Evolutionary conservation across 2,329 filamentous ascomycete genomes (phyloP).

Genomic region (Nemania sp.): DNA sequence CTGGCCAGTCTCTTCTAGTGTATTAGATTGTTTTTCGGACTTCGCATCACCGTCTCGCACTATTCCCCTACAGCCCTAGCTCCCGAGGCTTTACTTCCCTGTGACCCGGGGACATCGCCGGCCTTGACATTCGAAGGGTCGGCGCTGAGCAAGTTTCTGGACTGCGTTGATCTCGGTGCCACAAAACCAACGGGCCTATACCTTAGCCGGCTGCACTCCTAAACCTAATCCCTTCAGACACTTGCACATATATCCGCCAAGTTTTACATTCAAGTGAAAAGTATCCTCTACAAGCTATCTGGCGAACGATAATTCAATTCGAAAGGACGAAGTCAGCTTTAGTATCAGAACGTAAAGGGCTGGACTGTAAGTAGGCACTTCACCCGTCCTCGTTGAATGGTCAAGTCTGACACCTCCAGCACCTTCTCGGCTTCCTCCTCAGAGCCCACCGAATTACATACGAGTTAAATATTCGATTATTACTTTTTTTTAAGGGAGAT

Average conservation of each 20-base stretch:
- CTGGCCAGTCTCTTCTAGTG: not conserved
- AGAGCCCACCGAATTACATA: not conserved
- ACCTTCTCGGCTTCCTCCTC: too few species aligned
- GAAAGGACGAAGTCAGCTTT: too few species aligned
- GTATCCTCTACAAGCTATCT: too few species aligned
- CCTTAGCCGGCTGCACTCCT: too few species aligned
- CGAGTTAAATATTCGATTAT: not conserved
- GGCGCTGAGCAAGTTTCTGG: not conserved
- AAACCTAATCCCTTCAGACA: too few species aligned
- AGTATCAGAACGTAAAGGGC: too few species aligned
- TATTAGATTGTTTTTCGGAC: not conserved
- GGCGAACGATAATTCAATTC: too few species aligned
- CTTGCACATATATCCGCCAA: too few species aligned
- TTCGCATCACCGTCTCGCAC: too few species aligned
- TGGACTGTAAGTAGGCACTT: not conserved
- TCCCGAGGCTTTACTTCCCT: not conserved
- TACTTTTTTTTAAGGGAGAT: not conserved
- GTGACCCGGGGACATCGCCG: not conserved
- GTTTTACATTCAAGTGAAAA: too few species aligned
- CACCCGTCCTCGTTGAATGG: not conserved
- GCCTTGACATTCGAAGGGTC: not conserved
- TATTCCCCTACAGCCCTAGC: too few species aligned
- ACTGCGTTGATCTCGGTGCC: not conserved
- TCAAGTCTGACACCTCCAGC: not conserved
- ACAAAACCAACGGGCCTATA: not conserved